Evolutionary conservation across 139 green algal species (phyloP).

Genomic region (Haematococcus sp.): DNA sequence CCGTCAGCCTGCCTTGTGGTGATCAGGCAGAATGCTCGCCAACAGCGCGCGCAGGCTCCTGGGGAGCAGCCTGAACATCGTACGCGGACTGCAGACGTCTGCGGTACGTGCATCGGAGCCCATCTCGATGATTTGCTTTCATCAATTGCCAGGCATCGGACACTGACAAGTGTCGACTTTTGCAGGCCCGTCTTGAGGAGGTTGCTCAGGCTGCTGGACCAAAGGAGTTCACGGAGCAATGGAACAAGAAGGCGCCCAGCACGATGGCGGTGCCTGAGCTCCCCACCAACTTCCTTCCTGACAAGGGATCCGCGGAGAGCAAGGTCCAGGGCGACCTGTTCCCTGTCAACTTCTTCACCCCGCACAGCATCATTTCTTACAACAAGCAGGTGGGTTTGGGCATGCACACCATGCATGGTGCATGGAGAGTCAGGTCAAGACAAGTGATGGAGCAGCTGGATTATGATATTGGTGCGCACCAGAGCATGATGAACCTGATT

Average conservation of each 20-base stretch:
- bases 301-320: slow-evolving; percentile 14
- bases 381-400: slow-evolving; percentile 16
- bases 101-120: no score
- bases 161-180: neutral
- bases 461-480: neutral
- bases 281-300: slow-evolving; percentile 36
- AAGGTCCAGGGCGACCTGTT: slow-evolving; percentile 52
- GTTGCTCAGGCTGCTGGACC: slow-evolving; percentile 30
- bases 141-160: no score
- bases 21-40: no score
- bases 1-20: no score
- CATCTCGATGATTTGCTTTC: no score
- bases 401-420: neutral
- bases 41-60: no score
- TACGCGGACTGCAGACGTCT: no score
- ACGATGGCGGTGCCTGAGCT: slow-evolving; percentile 44
- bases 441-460: no score
- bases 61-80: no score
- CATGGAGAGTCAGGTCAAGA: neutral
- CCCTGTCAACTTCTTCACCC: slow-evolving; percentile 61
- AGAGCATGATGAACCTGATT: no score
- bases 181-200: slow-evolving; percentile 29
- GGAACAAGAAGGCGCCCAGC: slow-evolving; percentile 40
- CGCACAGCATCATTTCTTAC: slow-evolving; percentile 38
- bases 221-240: slow-evolving; percentile 56